Evolutionary conservation across 2,329 filamentous ascomycete genomes (phyloP).

Genomic region (Pseudocercospora musae): DNA sequence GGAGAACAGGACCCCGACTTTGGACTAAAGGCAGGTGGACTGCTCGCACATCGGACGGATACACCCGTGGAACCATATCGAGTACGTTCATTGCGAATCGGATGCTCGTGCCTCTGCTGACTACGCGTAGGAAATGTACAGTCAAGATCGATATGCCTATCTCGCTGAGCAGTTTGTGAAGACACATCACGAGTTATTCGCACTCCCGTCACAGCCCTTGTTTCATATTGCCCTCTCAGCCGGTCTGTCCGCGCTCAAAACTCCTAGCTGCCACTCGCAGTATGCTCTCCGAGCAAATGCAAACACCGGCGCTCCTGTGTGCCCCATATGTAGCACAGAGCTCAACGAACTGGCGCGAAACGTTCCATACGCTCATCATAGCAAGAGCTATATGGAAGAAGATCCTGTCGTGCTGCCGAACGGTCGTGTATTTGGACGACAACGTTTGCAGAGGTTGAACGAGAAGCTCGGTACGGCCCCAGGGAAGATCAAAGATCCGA

Average conservation of each 20-base stretch:
- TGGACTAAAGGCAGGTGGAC: slow-evolving; percentile 68
- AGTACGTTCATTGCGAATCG: slow-evolving; percentile 38
- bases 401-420: slow-evolving; percentile 87
- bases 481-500: slow-evolving; percentile 72
- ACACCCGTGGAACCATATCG: slow-evolving; percentile 59
- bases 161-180: slow-evolving; percentile 77
- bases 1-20: slow-evolving; percentile 67
- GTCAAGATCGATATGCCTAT: slow-evolving; percentile 66
- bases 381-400: slow-evolving; percentile 85
- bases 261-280: slow-evolving; percentile 80
- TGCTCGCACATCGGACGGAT: slow-evolving; percentile 70
- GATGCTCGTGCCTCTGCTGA: neutral
- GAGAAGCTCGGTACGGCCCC: slow-evolving; percentile 69
- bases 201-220: slow-evolving; percentile 75
- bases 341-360: slow-evolving; percentile 84
- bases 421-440: slow-evolving; percentile 75
- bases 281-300: slow-evolving; percentile 57
- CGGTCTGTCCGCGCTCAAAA: slow-evolving; percentile 91
- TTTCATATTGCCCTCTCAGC: slow-evolving; percentile 88
- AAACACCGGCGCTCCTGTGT: slow-evolving; percentile 68
- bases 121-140: slow-evolving; percentile 66
- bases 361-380: slow-evolving; percentile 93
- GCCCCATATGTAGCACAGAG: slow-evolving; percentile 93
- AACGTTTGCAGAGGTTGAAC: slow-evolving; percentile 71
- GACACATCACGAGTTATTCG: slow-evolving; percentile 83